These are phyloP conservation scores for Tillandsia leiboldiana DNA, from an alignment of 176 grass and related monocot genomes.

Conservation along the genomic window DNA sequence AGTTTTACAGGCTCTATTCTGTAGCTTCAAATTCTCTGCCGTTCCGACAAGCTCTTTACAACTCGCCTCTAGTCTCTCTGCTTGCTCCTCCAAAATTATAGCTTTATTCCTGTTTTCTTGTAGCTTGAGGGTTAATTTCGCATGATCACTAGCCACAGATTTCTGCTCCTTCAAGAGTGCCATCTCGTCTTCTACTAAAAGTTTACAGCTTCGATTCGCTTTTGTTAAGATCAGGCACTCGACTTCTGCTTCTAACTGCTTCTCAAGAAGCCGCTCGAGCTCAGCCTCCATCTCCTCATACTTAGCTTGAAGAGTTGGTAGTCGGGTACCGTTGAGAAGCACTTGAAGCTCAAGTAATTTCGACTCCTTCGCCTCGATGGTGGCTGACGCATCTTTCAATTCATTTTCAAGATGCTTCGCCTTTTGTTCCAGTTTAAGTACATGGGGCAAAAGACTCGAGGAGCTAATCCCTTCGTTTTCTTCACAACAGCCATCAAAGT, in stretches of 20 bases:
- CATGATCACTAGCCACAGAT: not conserved
- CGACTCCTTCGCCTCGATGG: conserved; percentile 40
- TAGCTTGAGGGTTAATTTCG: conserved; percentile 14
- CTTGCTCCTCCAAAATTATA: conserved; percentile 30
- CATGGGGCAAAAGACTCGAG: conserved; percentile 1
- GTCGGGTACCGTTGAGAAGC: conserved; percentile 6
- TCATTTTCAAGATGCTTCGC: conserved; percentile 41
- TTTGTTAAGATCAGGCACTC: conserved; percentile 38
- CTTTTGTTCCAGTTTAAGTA: conserved; percentile 28
- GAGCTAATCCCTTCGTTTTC: conserved; percentile 20
- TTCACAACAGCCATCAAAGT: conserved; percentile 25
- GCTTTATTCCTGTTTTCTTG: conserved; percentile 35
- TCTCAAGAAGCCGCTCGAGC: conserved; percentile 42
- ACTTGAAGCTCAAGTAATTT: conserved; percentile 38
- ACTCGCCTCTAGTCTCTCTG: conserved; percentile 30
- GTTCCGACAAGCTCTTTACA: conserved; percentile 32
- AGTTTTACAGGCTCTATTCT: conserved; percentile 38
- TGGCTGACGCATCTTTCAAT: conserved; percentile 34
- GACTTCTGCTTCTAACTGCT: conserved; percentile 48
- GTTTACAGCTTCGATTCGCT: conserved; percentile 41
- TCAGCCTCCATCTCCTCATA: conserved; percentile 33
- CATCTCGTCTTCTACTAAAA: conserved; percentile 32
- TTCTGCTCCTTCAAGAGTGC: conserved; percentile 41
- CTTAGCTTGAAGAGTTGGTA: not conserved
- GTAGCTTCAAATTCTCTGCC: conserved; percentile 38